Conservation (phyloP, 805 yeast genomes). For the Candida nanaspora region DNA sequence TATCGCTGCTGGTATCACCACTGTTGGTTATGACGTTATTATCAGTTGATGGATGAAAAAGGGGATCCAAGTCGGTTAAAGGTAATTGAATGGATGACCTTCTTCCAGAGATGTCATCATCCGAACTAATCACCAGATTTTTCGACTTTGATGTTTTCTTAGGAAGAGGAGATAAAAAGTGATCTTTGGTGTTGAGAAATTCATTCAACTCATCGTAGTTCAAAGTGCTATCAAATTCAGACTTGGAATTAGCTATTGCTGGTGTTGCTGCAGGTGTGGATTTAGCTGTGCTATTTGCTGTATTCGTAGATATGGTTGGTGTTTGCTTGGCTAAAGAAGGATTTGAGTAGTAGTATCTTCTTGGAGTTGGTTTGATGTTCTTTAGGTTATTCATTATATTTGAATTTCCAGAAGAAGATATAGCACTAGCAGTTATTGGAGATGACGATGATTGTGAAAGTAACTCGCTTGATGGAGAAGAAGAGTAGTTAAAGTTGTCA, state of each 20-base stretch:
- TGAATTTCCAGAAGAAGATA: not conserved
- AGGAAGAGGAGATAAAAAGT: not conserved
- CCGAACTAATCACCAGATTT: not conserved
- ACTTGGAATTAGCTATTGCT: not conserved
- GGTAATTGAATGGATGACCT: constrained; percentile 11
- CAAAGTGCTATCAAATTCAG: too few species aligned
- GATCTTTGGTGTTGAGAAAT: not conserved
- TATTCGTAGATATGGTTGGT: too few species aligned
- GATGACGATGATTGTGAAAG: not conserved
- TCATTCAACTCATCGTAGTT: not conserved
- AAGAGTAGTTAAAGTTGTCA: not conserved
- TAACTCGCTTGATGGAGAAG: not conserved
- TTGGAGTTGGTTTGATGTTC: not conserved
- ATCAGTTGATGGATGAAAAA: constrained; percentile 7
- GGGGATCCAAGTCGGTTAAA: constrained; percentile 21
- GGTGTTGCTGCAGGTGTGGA: not conserved
- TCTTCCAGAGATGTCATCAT: constrained; percentile 4
- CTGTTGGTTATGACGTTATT: not conserved
- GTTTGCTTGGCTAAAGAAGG: too few species aligned
- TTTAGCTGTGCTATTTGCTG: not conserved
- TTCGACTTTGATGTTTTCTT: not conserved
- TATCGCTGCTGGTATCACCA: not conserved
- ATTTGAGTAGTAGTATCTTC: not conserved
- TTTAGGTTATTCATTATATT: not conserved
- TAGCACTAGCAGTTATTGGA: not conserved